Percentiles rank a stretch among this genome's conserved stretches.
These are phyloP conservation scores for Amaranthus cruentus DNA, from an alignment of 148 eudicot species.

Conservation along the genomic window DNA sequence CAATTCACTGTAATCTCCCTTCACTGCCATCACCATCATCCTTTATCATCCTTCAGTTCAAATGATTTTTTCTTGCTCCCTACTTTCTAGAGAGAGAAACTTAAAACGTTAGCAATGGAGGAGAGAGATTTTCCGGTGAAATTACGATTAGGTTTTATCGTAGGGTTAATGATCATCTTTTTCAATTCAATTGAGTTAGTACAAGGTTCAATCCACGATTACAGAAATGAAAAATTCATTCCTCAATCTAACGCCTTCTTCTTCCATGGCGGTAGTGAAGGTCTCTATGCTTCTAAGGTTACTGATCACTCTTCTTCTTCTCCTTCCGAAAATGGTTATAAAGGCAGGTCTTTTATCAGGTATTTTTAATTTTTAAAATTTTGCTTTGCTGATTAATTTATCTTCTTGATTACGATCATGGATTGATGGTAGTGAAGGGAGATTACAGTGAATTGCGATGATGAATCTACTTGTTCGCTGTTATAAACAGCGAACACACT, in stretches of 20 bases:
- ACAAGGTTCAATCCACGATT: constrained; percentile 69
- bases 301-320: constrained; percentile 25
- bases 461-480: too few relatives aligned
- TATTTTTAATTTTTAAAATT: not conserved
- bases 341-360: constrained; percentile 76
- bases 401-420: not conserved
- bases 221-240: constrained; percentile 52
- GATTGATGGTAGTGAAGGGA: not conserved
- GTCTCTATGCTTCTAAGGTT: constrained; percentile 69
- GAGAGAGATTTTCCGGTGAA: constrained; percentile 17
- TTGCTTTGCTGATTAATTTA: not conserved
- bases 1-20: too few relatives aligned
- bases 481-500: too few relatives aligned
- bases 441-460: too few relatives aligned
- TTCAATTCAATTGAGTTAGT: constrained; percentile 26
- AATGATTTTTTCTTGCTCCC: not conserved
- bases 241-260: constrained; percentile 60
- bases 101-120: constrained; percentile 3
- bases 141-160: constrained; percentile 40
- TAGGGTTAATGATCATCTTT: constrained; percentile 10
- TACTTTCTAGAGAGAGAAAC: not conserved
- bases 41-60: too few relatives aligned
- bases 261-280: constrained; percentile 95
- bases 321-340: constrained; percentile 31
- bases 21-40: not conserved